Base-by-base conservation (phyloP, 2,329 filamentous ascomycete genomes). In the Chaetomium strumarium region DNA sequence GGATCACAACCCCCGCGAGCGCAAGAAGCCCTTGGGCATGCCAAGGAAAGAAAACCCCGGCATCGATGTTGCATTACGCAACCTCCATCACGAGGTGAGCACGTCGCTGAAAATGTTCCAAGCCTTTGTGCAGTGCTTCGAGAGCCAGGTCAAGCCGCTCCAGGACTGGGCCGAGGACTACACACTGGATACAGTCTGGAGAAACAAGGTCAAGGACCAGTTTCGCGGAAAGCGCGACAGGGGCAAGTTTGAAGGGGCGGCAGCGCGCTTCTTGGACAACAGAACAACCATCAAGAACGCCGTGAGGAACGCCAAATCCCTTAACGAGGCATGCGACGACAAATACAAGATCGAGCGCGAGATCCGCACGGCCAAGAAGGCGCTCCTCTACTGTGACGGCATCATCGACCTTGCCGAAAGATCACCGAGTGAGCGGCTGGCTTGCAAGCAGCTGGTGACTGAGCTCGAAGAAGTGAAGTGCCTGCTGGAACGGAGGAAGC, bases 181-280 rank as follows among this genome's bases (percentile, higher is more conserved):
- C 24, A 59, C 54, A 5, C 55, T 59, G 13, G 55, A 57, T 38
- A 53, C 20, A 2, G 29, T 58, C 14, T 59, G 57, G 59, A 49
- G 42, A 38, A 52, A 55, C 49, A 58, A 53, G 37, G 44, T 56
- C 17, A 54, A 34, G 36, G 38, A 52, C 40, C 53, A 46, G 24
- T 29, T 50, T 19, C 47, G 55, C 24, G 39, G 34, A 2, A 46
- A 49, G 19, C 37, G 37, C 7, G 45, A 53, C 34, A 47, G 38
- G 16, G 46, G 43, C 37, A 39, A 13, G 34, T 43, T 57, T n/a
- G 45, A 34, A 3, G 45, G 47, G 19, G 41, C 52, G 8, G 39
- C 46, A 7, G 24, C 12, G 4, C 49, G 51, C 17, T 29, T 57
- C 6, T 16, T 16, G 1, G 36, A 16, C 11, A 45, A 19, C 44